Percentiles rank a stretch among this genome's conserved stretches.
These are phyloP conservation scores for Cladosporium velox DNA, from an alignment of 2,329 filamentous ascomycete species.

Conservation along the genomic window DNA sequence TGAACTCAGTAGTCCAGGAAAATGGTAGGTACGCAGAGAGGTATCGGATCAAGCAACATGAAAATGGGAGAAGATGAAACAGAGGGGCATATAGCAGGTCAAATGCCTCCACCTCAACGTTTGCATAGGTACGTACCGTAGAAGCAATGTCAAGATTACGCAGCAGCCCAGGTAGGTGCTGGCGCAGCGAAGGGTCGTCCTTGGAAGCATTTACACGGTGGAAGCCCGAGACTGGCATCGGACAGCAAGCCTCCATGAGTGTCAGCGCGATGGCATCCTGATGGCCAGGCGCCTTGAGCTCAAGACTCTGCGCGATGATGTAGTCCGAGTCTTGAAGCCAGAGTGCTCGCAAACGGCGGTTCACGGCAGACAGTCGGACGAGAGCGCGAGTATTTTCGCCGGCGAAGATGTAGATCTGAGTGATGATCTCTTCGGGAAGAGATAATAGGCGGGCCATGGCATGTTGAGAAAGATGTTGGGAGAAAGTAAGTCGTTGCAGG, in stretches of 20 bases:
- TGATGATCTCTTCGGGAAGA: not conserved
- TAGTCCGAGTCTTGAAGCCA: not conserved
- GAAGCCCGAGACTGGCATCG: not conserved
- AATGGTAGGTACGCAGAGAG: not conserved
- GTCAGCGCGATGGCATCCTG: not conserved
- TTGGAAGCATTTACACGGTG: not conserved
- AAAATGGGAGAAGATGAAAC: not conserved
- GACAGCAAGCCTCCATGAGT: not conserved
- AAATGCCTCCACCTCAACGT: not conserved
- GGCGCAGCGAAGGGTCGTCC: not conserved
- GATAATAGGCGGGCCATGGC: not conserved
- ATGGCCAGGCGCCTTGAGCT: not conserved
- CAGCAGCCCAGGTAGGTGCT: not conserved
- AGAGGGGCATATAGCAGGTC: not conserved
- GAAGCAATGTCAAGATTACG: not conserved
- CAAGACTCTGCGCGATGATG: not conserved
- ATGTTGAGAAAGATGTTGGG: not conserved
- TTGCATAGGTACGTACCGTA: no score
- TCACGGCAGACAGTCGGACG: not conserved
- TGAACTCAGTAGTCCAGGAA: not conserved
- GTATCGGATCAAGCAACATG: not conserved
- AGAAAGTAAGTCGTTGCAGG: not conserved
- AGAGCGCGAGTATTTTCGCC: not conserved
- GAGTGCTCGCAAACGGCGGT: not conserved
- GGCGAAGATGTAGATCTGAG: not conserved